Evolutionary conservation across 176 grass and related monocot genomes (phyloP).

Genomic region (Puya raimondii): DNA sequence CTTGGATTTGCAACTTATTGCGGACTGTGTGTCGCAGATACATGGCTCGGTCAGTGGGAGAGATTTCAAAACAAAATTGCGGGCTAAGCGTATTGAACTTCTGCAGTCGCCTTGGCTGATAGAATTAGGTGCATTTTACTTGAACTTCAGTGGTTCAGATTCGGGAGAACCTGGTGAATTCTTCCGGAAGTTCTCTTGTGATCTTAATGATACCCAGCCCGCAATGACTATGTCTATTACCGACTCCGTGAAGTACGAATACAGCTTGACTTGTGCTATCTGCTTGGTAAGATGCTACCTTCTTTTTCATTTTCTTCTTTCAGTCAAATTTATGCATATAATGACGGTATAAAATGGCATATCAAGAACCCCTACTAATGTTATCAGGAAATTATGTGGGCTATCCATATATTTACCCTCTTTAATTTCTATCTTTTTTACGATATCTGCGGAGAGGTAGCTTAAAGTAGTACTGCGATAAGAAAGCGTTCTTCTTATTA

Average conservation of each 20-base stretch:
- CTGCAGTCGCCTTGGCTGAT: constrained; percentile 76
- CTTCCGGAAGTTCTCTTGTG: constrained; percentile 56
- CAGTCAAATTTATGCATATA: background rate
- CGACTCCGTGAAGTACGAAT: constrained; percentile 49
- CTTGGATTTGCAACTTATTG: background rate
- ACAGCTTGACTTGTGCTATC: constrained; percentile 46
- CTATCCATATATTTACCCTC: background rate
- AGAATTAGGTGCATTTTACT: constrained; percentile 62
- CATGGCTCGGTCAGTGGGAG: constrained; percentile 61
- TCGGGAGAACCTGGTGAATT: constrained; percentile 34
- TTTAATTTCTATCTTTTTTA: constrained; percentile 12
- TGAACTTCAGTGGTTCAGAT: constrained; percentile 39
- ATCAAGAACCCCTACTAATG: background rate
- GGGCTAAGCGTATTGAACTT: constrained; percentile 48
- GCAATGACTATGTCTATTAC: constrained; percentile 50
- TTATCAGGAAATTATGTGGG: background rate
- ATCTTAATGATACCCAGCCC: constrained; percentile 36
- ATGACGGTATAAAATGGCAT: background rate
- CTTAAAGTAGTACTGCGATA: background rate
- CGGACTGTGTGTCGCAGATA: constrained; percentile 28
- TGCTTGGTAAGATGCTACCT: constrained; percentile 48
- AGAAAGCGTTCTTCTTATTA: background rate
- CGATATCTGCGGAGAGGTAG: background rate
- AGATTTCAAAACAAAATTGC: constrained; percentile 66
- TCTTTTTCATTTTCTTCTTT: background rate